Evolutionary conservation across 2,329 filamentous ascomycete genomes (phyloP), one percentile per base, ranked within the genome.

Genomic region (Chrysoporthe cubensis): DNA sequence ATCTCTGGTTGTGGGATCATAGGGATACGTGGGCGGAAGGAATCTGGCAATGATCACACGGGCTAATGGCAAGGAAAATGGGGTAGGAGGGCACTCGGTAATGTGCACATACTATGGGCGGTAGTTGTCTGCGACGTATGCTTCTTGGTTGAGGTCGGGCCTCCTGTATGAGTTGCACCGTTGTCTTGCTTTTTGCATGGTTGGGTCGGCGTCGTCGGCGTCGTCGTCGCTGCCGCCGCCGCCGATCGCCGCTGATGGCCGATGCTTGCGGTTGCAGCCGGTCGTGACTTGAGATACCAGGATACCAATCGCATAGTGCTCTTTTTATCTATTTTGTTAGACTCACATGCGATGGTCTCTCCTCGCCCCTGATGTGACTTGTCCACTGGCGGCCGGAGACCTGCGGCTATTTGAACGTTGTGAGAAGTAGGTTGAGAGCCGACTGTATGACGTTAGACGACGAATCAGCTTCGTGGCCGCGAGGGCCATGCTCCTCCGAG

Each of bases 221-320:
- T 43, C 44, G 58, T 48, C 48, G 65, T 21, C 32, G 58, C 46
- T 46, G 63, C 16, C 26, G 26, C 26, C 26, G 26, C 26, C 26
- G 26, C 26, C 26, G 26, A 26, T 60, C 43, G 37, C 56, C 57
- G 66, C 34, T 32, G 57, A 60, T 37, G 43, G 63, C 57, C 54
- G 59, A 62, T 62, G 66, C 54, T 69, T 59, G 64, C 57, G 59
- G 37, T 63, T 58, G 60, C 64, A 57, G 64, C 67, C 42, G 60
- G 64, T 46, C 60, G 67, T 69, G 62, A 44, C 56, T 63, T 62
- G 56, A 66, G 67, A 69, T 69, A 69, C 67, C 67, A 69, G 67
- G 67, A 69, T 69, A 69, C 67, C 67, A 69, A 58, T 37, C 56
- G 42, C 57, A 62, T 52, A 48, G 26, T 59, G 42, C 14, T 6